Percentiles rank a stretch among this genome's conserved stretches.
Conservation (phyloP, 768 basidiomycete genomes). For the Boletus rufocinnamomeus region DNA sequence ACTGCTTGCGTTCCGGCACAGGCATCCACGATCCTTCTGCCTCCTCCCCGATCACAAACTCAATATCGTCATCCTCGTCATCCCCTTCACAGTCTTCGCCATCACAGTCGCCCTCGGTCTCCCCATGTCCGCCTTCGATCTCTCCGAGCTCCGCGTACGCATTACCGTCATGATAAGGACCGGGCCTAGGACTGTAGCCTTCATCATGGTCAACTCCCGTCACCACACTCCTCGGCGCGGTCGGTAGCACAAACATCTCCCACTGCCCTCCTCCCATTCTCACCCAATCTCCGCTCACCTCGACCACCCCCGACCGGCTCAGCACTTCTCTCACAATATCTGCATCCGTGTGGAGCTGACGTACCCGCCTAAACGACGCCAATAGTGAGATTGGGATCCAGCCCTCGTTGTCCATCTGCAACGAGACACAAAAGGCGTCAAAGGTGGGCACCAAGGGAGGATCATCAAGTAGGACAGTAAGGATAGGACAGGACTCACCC, state of each 20-base stretch:
- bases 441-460: neutral
- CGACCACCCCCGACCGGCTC: slow-evolving; percentile 61
- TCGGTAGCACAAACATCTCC: slow-evolving; percentile 60
- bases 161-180: neutral
- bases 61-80: slow-evolving; percentile 76
- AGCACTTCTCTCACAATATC: slow-evolving; percentile 72
- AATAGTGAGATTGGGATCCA: slow-evolving; percentile 84
- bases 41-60: slow-evolving; percentile 63
- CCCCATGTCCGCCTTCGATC: slow-evolving; percentile 25
- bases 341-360: slow-evolving; percentile 57
- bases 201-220: neutral
- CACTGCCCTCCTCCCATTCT: slow-evolving; percentile 63
- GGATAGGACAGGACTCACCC: slow-evolving; percentile 49
- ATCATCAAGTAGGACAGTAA: neutral
- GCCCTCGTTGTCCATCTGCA: slow-evolving; percentile 85
- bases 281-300: slow-evolving; percentile 69
- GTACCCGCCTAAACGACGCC: slow-evolving; percentile 86
- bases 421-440: slow-evolving; percentile 2
- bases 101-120: slow-evolving; percentile 32
- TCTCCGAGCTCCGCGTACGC: slow-evolving; percentile 9
- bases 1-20: slow-evolving; percentile 34
- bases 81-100: slow-evolving; percentile 42
- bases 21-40: slow-evolving; percentile 41
- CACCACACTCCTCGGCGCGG: slow-evolving; percentile 52
- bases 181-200: neutral